Percentiles rank a stretch among this genome's conserved stretches.
Evolutionary conservation across 2,329 filamentous ascomycete species (phyloP).

Genomic region (Stromatinia cepivora): DNA sequence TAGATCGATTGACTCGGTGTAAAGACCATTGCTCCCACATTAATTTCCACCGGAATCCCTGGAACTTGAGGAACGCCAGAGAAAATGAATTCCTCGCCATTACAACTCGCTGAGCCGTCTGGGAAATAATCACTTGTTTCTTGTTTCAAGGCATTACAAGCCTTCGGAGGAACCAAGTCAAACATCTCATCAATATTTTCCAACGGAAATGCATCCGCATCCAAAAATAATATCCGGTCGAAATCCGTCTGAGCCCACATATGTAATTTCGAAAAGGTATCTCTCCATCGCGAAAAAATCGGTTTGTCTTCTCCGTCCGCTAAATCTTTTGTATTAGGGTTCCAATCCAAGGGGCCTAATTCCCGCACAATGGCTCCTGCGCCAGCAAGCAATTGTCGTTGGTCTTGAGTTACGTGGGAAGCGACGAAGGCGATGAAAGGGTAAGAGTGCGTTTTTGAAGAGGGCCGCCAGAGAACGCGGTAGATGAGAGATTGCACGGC

Average conservation of each 20-base stretch:
- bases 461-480: conserved; percentile 26
- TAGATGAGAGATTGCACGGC: conserved; percentile 27
- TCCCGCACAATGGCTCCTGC: conserved; percentile 27
- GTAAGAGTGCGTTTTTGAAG: conserved; percentile 18
- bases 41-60: not conserved
- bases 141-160: conserved; percentile 1
- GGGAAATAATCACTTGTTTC: conserved; percentile 5
- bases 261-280: conserved; percentile 28
- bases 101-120: conserved; percentile 11
- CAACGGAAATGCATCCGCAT: conserved; percentile 28
- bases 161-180: conserved; percentile 16
- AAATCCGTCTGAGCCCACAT: conserved; percentile 28
- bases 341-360: conserved; percentile 23
- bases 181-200: conserved; percentile 29
- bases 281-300: conserved; percentile 24
- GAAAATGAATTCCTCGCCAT: conserved; percentile 6
- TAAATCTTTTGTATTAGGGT: conserved; percentile 7
- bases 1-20: conserved; percentile 4
- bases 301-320: not conserved
- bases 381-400: conserved; percentile 23
- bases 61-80: conserved; percentile 1
- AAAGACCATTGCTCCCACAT: conserved; percentile 22
- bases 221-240: conserved; percentile 23
- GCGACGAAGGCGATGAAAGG: conserved; percentile 29
- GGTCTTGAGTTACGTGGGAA: conserved; percentile 23